Base-by-base conservation (phyloP, 176 grass and related monocot genomes). In the Musa troglodytarum region DNA sequence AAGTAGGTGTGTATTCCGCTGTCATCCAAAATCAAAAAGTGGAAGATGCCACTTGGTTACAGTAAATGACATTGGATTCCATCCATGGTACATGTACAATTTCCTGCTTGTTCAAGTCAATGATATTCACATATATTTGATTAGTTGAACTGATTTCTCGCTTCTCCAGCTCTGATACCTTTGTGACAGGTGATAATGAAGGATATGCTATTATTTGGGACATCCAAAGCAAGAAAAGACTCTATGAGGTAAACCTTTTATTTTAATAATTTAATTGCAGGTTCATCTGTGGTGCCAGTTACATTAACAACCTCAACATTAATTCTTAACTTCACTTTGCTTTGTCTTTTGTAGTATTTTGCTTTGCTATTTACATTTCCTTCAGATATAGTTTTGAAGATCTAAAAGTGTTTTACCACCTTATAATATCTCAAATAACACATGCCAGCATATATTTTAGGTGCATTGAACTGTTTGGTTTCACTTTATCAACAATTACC, bases 101-200 rank as follows among this genome's bases (percentile, higher is more conserved):
- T 49, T 75, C 43, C 67, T 87, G 56, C 56, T 76, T 28, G 52
- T 23, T 53, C 13, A 68, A 58, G 58, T 49, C 17, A 17, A 61
- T 49, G 17, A 11, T 55, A 29, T 71, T 58, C 9, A 16, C 29
- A 58, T 61, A 9, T 43, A n/a, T 9, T 49, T 55, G 53, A 49
- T 58, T 50, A 59, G 16, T 43, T 50, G 54, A 50, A 2, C n/a
- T 23, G 3, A 57, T 49, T 58, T 79, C 34, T 53, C 59, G 10
- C 65, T 81, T 75, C 71, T 75, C 26, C 88, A 95, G 85, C 78
- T 76, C 81, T 14, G 79, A 67, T 78, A 86, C 54, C 17, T 95
- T 95, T 80, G 68, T 88, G 83, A 88, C 85, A 8, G 88, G 91
- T 83, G 88, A 95, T 77, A 83, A 88, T 82, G 80, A 81, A 80